Conservation (phyloP, 192 early-diverging fungal species). For the Phycomyces blakesleeanus region DNA sequence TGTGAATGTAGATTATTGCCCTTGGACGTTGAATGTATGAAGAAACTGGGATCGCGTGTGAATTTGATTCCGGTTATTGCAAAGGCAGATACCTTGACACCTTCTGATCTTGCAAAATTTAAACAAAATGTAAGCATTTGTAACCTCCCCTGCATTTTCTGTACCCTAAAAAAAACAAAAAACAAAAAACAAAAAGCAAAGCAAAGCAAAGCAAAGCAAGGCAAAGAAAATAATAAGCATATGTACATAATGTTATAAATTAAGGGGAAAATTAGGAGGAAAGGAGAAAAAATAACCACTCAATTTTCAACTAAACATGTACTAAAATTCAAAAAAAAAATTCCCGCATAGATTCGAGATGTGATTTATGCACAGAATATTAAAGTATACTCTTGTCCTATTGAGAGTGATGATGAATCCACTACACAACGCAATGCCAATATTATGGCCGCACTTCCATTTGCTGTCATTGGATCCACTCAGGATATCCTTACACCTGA, state of each 20-base stretch:
- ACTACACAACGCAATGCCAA: conserved; percentile 76
- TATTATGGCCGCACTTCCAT: conserved; percentile 90
- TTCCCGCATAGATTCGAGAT: conserved; percentile 67
- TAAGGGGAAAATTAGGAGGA: no score
- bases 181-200: background rate
- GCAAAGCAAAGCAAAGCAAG: no score
- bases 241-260: no score
- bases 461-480: conserved; percentile 91
- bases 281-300: background rate
- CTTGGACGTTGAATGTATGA: conserved; percentile 97
- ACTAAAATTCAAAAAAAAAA: background rate
- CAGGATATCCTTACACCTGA: conserved; percentile 78
- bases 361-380: conserved; percentile 91
- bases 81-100: conserved; percentile 97
- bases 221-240: no score
- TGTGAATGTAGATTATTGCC: conserved; percentile 62
- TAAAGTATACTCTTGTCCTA: conserved; percentile 82
- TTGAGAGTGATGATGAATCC: conserved; percentile 85
- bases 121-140: conserved; percentile 78
- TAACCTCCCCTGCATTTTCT: background rate
- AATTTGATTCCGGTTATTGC: conserved; percentile 98
- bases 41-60: conserved; percentile 89
- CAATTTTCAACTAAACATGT: background rate
- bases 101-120: conserved; percentile 84
- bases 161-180: background rate